Evolutionary conservation across 75 land plant species (phyloP).

Genomic region (Pinus taeda): DNA sequence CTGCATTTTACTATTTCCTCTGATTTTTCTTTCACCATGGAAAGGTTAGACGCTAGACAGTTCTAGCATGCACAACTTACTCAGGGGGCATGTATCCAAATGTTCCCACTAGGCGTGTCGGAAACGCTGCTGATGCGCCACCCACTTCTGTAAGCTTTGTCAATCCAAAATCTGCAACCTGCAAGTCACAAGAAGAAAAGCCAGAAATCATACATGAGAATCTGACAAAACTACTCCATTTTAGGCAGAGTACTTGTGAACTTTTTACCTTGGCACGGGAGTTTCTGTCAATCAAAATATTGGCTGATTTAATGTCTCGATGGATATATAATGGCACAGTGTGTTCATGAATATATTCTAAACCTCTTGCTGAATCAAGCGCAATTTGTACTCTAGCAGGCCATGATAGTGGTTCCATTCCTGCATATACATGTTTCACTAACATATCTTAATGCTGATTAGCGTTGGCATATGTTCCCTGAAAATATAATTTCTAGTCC

Average conservation of each 20-base stretch:
- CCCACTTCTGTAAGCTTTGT: conserved; percentile 45
- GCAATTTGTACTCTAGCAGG: conserved; percentile 84
- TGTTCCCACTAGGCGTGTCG: conserved; percentile 62
- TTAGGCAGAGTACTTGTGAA: background rate
- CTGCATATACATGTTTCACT: conserved; percentile 22
- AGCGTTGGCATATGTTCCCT: background rate
- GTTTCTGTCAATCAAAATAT: conserved; percentile 68
- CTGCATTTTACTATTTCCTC: too few relatives aligned
- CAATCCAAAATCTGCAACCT: conserved; percentile 80
- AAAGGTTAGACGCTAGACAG: too few relatives aligned
- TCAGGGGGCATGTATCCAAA: conserved; percentile 76
- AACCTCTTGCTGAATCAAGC: conserved; percentile 69
- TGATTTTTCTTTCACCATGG: too few relatives aligned
- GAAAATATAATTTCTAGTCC: background rate
- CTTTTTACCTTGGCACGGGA: conserved; percentile 72
- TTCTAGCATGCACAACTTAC: conserved; percentile 13
- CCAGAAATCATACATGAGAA: background rate
- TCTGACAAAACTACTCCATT: background rate
- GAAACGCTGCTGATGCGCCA: conserved; percentile 20
- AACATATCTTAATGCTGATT: background rate
- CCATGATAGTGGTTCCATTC: conserved; percentile 77
- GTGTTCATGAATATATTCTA: conserved; percentile 92
- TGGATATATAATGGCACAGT: conserved; percentile 78
- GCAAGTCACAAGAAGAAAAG: background rate
- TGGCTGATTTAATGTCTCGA: conserved; percentile 83